phyloP scores from a whole-genome alignment of 345 rosid species.

The Mallotus nudiflorus region DNA sequence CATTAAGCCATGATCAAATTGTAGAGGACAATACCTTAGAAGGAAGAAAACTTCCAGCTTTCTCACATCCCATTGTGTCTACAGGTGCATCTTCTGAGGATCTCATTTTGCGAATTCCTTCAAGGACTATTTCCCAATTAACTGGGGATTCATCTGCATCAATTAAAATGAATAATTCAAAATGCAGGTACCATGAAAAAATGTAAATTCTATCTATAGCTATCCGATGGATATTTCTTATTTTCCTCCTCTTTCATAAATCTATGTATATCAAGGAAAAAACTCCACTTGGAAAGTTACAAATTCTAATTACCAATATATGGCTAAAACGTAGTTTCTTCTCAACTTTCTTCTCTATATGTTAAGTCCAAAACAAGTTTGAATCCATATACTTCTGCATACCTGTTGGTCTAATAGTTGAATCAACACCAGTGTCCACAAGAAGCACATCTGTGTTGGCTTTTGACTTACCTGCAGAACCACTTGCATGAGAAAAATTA shows the following conservation, averaged over 20 bases:
- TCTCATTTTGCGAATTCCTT: conserved; percentile 67
- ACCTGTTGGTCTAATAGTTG: conserved; percentile 35
- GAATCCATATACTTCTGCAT: background rate
- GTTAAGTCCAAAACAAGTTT: conserved; percentile 4
- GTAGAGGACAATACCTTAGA: conserved; percentile 45
- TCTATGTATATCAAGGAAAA: background rate
- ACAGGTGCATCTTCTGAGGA: conserved; percentile 70
- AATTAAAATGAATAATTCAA: conserved; percentile 4
- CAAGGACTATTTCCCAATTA: conserved; percentile 65
- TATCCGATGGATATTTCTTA: background rate
- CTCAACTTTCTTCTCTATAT: background rate
- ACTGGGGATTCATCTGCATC: conserved; percentile 47
- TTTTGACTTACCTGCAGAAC: conserved; percentile 45
- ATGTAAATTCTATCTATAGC: background rate
- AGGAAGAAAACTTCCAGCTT: conserved; percentile 68
- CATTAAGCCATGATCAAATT: background rate
- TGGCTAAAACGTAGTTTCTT: background rate
- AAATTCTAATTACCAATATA: background rate
- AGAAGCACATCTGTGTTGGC: conserved; percentile 17
- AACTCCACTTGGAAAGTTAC: background rate
- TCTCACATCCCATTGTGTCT: conserved; percentile 80
- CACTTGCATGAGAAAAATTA: conserved; percentile 17
- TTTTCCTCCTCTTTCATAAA: background rate
- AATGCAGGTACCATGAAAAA: background rate
- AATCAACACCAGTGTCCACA: conserved; percentile 25